phyloP scores from a whole-genome alignment of 1,139 yeast genomes.

The Hyphopichia khmerensis region DNA sequence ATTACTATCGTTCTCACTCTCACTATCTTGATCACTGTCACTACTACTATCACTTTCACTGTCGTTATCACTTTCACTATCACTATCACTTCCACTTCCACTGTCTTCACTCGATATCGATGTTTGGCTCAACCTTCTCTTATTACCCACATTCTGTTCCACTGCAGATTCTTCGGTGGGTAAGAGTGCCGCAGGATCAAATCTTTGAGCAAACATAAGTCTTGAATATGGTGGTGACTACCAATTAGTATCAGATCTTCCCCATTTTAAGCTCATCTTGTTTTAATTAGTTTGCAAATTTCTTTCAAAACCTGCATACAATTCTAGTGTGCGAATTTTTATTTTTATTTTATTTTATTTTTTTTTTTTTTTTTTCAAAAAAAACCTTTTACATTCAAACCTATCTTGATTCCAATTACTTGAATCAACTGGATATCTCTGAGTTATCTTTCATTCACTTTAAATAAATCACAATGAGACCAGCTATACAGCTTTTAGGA shows the following conservation, averaged over 20 bases:
- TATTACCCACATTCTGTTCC: conserved; percentile 8
- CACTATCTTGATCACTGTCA: neutral
- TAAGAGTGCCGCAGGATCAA: conserved; percentile 45
- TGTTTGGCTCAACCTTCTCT: conserved; percentile 17
- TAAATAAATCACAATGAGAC: conserved; percentile 45
- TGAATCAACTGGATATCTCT: too few species aligned
- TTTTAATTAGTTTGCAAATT: neutral
- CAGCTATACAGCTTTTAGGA: conserved; percentile 51
- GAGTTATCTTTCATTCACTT: too few species aligned
- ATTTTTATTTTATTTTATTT: neutral
- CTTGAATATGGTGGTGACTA: conserved; percentile 12
- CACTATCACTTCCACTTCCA: neutral
- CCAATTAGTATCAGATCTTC: conserved; percentile 2
- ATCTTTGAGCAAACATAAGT: conserved; percentile 61
- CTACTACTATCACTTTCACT: neutral
- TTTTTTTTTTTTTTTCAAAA: neutral
- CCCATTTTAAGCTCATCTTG: conserved; percentile 4
- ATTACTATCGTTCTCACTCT: neutral
- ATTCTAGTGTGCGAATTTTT: neutral
- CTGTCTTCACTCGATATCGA: conserved; percentile 8
- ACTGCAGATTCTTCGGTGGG: conserved; percentile 8
- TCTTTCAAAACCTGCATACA: neutral
- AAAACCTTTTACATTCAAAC: too few species aligned
- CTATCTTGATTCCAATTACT: too few species aligned
- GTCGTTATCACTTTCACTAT: neutral